A percentile compares a stretch with the other conserved stretches of the same genome.
Evolutionary conservation across 2,329 filamentous ascomycete genomes (phyloP).

Genomic region (Diplodia seriata): DNA sequence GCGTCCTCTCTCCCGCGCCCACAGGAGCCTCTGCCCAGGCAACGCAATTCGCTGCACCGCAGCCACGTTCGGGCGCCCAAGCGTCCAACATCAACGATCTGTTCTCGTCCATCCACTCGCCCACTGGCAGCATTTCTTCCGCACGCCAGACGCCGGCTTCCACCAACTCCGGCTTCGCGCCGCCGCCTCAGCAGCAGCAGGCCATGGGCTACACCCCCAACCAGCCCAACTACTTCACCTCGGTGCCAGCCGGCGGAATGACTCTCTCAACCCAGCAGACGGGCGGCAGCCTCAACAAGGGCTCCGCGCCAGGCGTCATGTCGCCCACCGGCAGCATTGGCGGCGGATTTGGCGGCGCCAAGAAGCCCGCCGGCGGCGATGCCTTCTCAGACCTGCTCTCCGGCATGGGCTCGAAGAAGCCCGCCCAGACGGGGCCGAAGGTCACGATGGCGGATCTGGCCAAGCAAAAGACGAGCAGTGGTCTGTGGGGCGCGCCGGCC

Average conservation of each 20-base stretch:
- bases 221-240: constrained; percentile 94
- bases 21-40: constrained; percentile 37
- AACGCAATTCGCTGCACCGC: constrained; percentile 79
- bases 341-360: constrained; percentile 43
- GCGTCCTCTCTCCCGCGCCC: constrained; percentile 41
- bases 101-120: constrained; percentile 81
- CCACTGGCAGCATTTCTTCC: constrained; percentile 61
- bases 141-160: constrained; percentile 55
- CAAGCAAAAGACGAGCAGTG: constrained; percentile 96
- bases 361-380: constrained; percentile 70
- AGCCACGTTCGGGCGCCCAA: constrained; percentile 84
- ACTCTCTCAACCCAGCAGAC: constrained; percentile 43
- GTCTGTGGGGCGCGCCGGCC: constrained; percentile 80
- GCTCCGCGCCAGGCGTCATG: constrained; percentile 48
- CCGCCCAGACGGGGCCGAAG: constrained; percentile 65
- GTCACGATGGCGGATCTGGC: constrained; percentile 91
- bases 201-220: constrained; percentile 74
- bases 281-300: constrained; percentile 37
- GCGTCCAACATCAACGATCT: constrained; percentile 81
- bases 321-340: constrained; percentile 45
- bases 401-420: constrained; percentile 71
- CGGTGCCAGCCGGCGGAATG: constrained; percentile 59
- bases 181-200: constrained; percentile 53
- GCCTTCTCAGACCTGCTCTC: constrained; percentile 90
- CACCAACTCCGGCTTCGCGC: constrained; percentile 44